Conservation (phyloP, 208 protist species). For the Crithidia fasciculata region DNA sequence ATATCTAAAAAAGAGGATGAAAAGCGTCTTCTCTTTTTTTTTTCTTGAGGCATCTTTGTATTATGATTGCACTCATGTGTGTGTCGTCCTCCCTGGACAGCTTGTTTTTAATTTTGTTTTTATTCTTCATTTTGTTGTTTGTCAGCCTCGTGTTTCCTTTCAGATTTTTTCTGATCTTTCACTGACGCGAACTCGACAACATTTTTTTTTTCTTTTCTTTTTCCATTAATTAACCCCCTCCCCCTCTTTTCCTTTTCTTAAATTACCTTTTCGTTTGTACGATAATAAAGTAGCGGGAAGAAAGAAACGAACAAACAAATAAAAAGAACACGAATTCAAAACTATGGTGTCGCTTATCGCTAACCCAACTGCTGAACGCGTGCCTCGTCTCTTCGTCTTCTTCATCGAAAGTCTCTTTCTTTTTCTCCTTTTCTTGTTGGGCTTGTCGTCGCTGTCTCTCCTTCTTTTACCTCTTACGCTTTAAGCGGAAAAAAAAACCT, state of each 20-base stretch:
- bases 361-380: slow-evolving; percentile 13
- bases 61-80: no score
- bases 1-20: background rate
- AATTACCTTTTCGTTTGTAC: slow-evolving; percentile 10
- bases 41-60: background rate
- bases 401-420: slow-evolving; percentile 6
- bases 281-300: no score
- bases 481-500: no score
- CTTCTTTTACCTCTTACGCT: no score
- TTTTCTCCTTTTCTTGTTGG: background rate
- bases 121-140: background rate
- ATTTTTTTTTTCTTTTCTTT: background rate
- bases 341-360: background rate
- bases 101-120: background rate
- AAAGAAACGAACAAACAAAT: background rate
- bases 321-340: background rate
- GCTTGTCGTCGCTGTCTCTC: background rate
- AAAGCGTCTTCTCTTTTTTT: background rate
- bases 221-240: background rate
- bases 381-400: slow-evolving; percentile 5
- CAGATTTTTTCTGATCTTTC: no score
- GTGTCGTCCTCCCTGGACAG: background rate
- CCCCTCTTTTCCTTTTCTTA: slow-evolving; percentile 4
- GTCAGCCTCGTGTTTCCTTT: no score
- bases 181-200: no score